These are phyloP conservation scores for Globisporangium heterothallicum DNA, from an alignment of 352 stramenopile species.

Conservation along the genomic window DNA sequence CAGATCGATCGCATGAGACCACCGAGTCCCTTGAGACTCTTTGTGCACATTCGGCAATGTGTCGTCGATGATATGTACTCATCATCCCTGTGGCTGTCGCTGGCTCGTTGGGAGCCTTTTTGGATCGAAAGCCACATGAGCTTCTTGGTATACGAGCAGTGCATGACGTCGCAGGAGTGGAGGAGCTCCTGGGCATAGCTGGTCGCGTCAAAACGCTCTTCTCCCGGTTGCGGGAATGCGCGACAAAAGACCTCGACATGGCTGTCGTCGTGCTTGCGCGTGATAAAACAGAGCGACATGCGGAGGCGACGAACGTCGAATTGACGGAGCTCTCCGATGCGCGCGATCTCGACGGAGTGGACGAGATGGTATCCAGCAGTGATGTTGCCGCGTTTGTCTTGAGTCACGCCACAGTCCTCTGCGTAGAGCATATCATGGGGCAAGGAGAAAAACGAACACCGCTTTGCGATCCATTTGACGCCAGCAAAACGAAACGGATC, in stretches of 20 bases:
- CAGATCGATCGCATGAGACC: slow-evolving; percentile 25
- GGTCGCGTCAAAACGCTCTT: neutral
- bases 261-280: neutral
- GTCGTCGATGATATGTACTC: slow-evolving; percentile 17
- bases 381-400: neutral
- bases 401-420: neutral
- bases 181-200: neutral
- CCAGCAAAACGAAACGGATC: neutral
- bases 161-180: neutral
- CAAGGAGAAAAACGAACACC: neutral
- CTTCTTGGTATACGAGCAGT: neutral
- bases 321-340: slow-evolving; percentile 21
- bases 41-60: slow-evolving; percentile 27
- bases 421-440: neutral
- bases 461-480: neutral
- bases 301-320: neutral
- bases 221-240: neutral
- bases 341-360: slow-evolving; percentile 8
- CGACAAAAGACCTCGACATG: neutral
- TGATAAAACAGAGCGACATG: neutral
- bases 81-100: too few species aligned
- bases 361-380: neutral
- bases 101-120: too few species aligned
- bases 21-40: slow-evolving; percentile 30
- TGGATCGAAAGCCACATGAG: neutral